Evolutionary conservation across 768 basidiomycete genomes (phyloP).

Genomic region (Collybiopsis luxurians): DNA sequence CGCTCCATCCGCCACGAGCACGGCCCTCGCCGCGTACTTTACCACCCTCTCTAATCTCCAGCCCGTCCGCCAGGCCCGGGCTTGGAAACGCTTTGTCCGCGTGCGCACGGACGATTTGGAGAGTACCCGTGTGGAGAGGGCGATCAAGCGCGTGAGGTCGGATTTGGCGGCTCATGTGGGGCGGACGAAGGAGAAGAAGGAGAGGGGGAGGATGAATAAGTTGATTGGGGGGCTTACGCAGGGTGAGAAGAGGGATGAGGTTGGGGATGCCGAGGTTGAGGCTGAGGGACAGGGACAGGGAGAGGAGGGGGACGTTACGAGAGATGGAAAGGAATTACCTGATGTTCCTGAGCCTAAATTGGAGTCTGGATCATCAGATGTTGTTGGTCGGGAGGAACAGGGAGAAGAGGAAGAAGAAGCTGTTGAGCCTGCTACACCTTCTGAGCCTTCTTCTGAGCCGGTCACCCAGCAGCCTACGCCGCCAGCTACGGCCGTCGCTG

Average conservation of each 20-base stretch:
- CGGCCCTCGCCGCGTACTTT: slow-evolving; percentile 74
- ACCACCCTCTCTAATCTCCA: slow-evolving; percentile 73
- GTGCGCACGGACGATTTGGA: slow-evolving; percentile 87
- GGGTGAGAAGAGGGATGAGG: neutral
- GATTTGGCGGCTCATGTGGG: slow-evolving; percentile 76
- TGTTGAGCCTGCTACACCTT: no score
- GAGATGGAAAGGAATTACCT: neutral
- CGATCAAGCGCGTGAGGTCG: slow-evolving; percentile 83
- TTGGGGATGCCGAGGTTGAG: neutral
- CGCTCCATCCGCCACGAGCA: slow-evolving; percentile 50
- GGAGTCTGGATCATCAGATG: slow-evolving; percentile 2
- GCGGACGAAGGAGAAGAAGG: slow-evolving; percentile 18
- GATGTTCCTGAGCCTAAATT: slow-evolving; percentile 4
- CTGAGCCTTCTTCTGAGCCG: no score
- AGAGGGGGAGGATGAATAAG: slow-evolving; percentile 3
- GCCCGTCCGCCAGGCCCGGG: slow-evolving; percentile 56
- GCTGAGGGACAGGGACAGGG: slow-evolving; percentile 8
- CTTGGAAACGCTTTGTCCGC: slow-evolving; percentile 85
- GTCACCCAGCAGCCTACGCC: neutral
- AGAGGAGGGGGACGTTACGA: neutral
- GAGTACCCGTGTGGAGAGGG: slow-evolving; percentile 81
- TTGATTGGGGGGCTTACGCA: slow-evolving; percentile 2
- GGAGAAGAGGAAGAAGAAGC: no score
- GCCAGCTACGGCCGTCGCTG: neutral
- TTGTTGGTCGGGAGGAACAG: no score